Conservation (phyloP, 768 basidiomycete genomes). For the Serendipita vermifera region DNA sequence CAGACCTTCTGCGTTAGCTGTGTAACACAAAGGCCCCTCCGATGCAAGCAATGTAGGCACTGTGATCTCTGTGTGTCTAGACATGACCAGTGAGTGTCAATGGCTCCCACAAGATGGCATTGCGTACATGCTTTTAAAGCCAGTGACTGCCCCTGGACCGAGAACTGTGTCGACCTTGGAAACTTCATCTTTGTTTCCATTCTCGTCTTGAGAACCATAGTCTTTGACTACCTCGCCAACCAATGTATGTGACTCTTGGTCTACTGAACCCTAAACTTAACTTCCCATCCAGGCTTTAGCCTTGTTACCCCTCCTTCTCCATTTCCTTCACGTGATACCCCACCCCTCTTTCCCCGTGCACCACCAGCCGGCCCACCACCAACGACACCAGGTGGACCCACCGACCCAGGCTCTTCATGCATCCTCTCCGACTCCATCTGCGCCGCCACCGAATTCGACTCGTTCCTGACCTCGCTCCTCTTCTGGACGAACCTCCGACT, state of each 20-base stretch:
- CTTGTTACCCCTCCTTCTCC: conserved; percentile 28
- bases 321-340: conserved; percentile 14
- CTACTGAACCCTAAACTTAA: no score
- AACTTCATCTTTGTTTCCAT: conserved; percentile 85
- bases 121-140: neutral
- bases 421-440: conserved; percentile 59
- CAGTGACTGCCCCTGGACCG: conserved; percentile 98
- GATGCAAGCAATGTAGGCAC: conserved; percentile 89
- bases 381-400: conserved; percentile 15
- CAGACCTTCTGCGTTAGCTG: conserved; percentile 95
- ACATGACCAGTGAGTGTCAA: conserved; percentile 70
- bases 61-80: conserved; percentile 83
- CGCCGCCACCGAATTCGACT: conserved; percentile 52
- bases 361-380: neutral
- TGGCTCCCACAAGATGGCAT: neutral
- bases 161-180: conserved; percentile 93
- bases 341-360: conserved; percentile 10
- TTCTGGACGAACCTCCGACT: conserved; percentile 76
- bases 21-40: conserved; percentile 83
- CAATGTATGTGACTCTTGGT: conserved; percentile 47
- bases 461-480: conserved; percentile 73
- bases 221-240: conserved; percentile 76
- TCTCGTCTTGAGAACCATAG: conserved; percentile 63
- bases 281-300: conserved; percentile 59
- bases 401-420: conserved; percentile 47